Percentiles rank a stretch among this genome's conserved stretches.
Conservation (phyloP, 176 grass and related monocot genomes). For the Alloteropsis semialata region DNA sequence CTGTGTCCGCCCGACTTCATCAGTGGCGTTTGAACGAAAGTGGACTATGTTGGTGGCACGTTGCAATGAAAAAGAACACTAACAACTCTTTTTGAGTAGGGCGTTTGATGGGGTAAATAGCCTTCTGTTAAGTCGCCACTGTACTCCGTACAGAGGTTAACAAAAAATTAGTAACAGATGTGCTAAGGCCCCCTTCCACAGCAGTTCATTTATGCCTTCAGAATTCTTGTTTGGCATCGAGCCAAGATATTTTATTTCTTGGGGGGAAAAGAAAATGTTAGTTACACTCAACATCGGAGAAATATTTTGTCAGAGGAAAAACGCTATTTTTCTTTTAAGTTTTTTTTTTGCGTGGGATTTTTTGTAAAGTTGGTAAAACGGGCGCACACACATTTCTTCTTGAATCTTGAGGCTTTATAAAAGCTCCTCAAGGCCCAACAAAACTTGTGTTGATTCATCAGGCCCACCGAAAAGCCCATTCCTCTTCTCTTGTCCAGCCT, state of each 20-base stretch:
- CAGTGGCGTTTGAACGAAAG: neutral
- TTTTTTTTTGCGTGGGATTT: too few relatives aligned
- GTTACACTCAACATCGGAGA: neutral
- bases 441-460: neutral
- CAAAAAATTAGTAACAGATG: neutral
- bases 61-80: neutral
- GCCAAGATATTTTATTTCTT: neutral
- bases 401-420: neutral
- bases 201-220: too few relatives aligned
- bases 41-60: neutral
- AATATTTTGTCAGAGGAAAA: neutral
- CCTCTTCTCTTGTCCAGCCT: neutral
- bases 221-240: neutral
- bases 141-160: neutral
- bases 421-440: neutral
- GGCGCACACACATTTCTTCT: neutral
- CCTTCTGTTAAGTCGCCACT: neutral
- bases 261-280: neutral
- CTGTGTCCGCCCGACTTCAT: neutral
- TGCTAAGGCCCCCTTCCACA: too few relatives aligned
- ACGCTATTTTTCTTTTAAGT: neutral
- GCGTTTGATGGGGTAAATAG: neutral
- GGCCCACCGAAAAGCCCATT: conserved; percentile 9
- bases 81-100: neutral
- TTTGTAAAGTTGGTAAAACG: neutral